A percentile compares a stretch with the other conserved stretches of the same genome.
These are phyloP conservation scores for Barnettozyma hawaiiensis DNA, from an alignment of 1,139 yeast species.

Conservation along the genomic window DNA sequence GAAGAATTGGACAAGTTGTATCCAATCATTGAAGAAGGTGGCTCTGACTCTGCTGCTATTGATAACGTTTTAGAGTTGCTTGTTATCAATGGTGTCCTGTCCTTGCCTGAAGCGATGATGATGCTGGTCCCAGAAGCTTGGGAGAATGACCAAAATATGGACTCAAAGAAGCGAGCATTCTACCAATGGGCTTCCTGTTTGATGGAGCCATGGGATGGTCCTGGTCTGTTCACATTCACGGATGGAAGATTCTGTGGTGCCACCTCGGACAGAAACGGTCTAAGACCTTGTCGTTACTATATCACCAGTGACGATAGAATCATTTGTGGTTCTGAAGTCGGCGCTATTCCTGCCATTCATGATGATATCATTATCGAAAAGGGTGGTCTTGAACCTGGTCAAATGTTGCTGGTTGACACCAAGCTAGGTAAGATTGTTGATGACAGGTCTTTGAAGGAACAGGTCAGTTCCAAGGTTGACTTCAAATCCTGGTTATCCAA, in stretches of 20 bases:
- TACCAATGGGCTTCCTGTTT: conserved; percentile 99
- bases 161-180: conserved; percentile 86
- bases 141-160: conserved; percentile 85
- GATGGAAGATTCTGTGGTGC: conserved; percentile 99
- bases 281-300: conserved; percentile 97
- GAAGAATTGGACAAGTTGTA: conserved; percentile 86
- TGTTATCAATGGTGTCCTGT: conserved; percentile 84
- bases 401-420: conserved; percentile 93
- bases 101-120: conserved; percentile 97
- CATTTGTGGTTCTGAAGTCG: conserved; percentile 98
- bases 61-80: conserved; percentile 92
- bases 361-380: conserved; percentile 79
- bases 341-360: conserved; percentile 78
- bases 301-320: conserved; percentile 92
- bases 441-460: conserved; percentile 77
- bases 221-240: conserved; percentile 93
- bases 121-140: conserved; percentile 96
- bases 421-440: conserved; percentile 90
- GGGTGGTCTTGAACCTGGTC: conserved; percentile 95
- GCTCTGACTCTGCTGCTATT: conserved; percentile 98
- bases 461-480: conserved; percentile 81
- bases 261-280: conserved; percentile 92
- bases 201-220: conserved; percentile 99
- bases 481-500: conserved; percentile 92
- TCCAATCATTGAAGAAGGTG: conserved; percentile 97